A percentile compares a stretch with the other conserved stretches of the same genome.
Evolutionary conservation across 345 rosid genomes (phyloP).

Genomic region (Odontarrhena argentea): DNA sequence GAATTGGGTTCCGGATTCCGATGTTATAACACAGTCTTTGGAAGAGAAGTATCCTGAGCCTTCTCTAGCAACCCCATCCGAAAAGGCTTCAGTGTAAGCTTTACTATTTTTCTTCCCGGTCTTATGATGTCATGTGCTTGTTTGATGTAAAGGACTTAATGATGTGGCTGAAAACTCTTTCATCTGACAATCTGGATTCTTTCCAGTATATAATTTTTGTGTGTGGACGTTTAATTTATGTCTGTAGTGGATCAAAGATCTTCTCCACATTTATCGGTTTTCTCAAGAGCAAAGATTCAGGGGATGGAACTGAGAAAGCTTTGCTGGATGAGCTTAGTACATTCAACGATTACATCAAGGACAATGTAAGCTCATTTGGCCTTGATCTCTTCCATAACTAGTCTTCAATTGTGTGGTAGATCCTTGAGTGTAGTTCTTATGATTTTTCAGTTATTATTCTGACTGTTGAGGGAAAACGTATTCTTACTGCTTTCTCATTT

Average conservation of each 20-base stretch:
- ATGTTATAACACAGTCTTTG: conserved; percentile 75
- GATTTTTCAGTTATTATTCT: not conserved
- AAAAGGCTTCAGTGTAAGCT: conserved; percentile 81
- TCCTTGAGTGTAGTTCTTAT: not conserved
- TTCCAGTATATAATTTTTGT: conserved; percentile 14
- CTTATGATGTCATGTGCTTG: not conserved
- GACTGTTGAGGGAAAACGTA: conserved; percentile 1
- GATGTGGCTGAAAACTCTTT: not conserved
- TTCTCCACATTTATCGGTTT: conserved; percentile 90
- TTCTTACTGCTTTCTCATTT: conserved; percentile 9
- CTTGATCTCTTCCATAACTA: conserved; percentile 25
- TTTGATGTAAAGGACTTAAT: not conserved
- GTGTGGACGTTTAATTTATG: conserved; percentile 22
- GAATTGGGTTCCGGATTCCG: conserved; percentile 93
- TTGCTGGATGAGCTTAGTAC: conserved; percentile 68
- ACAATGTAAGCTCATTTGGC: conserved; percentile 52
- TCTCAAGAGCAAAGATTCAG: conserved; percentile 84
- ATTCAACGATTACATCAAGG: conserved; percentile 64
- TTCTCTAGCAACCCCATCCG: conserved; percentile 71
- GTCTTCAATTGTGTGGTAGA: not conserved
- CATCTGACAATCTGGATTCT: conserved; percentile 4
- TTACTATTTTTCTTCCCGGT: not conserved
- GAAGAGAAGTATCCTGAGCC: conserved; percentile 93
- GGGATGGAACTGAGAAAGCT: conserved; percentile 80
- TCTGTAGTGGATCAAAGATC: conserved; percentile 77